Conservation (phyloP, 2,329 filamentous ascomycete genomes). For the Beauveria rudraprayagi region DNA sequence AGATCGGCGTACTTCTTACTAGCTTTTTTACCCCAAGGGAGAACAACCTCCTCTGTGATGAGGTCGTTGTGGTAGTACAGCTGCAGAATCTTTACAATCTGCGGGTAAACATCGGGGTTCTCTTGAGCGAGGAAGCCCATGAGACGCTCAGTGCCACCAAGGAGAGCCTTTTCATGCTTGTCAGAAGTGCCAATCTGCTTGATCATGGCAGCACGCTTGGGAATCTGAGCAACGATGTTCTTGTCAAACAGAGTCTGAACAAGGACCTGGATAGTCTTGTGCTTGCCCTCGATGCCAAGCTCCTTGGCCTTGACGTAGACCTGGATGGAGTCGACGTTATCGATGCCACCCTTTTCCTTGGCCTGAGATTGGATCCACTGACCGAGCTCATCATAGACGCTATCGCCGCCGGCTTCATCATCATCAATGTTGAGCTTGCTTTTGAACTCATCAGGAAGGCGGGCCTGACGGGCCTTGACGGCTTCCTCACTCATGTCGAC, state of each 20-base stretch:
- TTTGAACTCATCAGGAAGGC: conserved; percentile 92
- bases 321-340: conserved; percentile 77
- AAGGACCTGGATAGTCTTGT: conserved; percentile 85
- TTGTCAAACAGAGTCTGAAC: conserved; percentile 92
- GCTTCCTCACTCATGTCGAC: conserved; percentile 95
- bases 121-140: conserved; percentile 64
- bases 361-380: conserved; percentile 80
- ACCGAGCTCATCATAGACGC: conserved; percentile 81
- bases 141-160: conserved; percentile 92
- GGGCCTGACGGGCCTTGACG: conserved; percentile 86
- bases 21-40: conserved; percentile 86
- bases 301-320: conserved; percentile 98
- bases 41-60: conserved; percentile 77
- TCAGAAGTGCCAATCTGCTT: conserved; percentile 91
- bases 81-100: conserved; percentile 80
- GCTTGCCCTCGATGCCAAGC: conserved; percentile 86
- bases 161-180: conserved; percentile 88
- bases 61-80: conserved; percentile 88
- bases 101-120: conserved; percentile 64
- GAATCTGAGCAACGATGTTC: conserved; percentile 80
- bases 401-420: conserved; percentile 65
- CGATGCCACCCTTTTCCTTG: conserved; percentile 62
- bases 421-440: conserved; percentile 77
- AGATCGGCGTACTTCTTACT: conserved; percentile 98
- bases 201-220: conserved; percentile 73